These are phyloP conservation scores for Jamesozyma jinghongensis DNA, from an alignment of 805 yeast genomes.

Conservation along the genomic window DNA sequence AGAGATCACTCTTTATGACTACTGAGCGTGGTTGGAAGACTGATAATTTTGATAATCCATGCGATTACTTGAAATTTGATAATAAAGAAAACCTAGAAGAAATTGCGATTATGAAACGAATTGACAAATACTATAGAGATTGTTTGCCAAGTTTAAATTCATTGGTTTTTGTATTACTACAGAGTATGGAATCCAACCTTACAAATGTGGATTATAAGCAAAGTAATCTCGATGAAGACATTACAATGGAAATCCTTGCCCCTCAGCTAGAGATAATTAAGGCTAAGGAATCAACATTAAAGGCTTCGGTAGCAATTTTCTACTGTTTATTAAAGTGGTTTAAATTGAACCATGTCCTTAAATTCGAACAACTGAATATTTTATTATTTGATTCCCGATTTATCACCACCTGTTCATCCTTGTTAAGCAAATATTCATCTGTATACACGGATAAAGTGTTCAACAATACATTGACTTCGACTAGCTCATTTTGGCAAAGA, in stretches of 20 bases:
- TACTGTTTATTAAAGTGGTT: conserved; percentile 62
- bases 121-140: conserved; percentile 50
- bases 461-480: conserved; percentile 15
- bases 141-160: conserved; percentile 52
- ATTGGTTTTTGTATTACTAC: conserved; percentile 53
- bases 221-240: conserved; percentile 8
- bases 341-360: conserved; percentile 65
- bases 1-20: conserved; percentile 58
- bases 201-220: conserved; percentile 19
- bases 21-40: conserved; percentile 59
- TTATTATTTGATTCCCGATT: conserved; percentile 66
- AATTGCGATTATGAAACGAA: conserved; percentile 35
- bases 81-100: conserved; percentile 22
- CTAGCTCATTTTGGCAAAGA: conserved; percentile 24
- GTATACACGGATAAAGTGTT: conserved; percentile 27
- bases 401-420: conserved; percentile 21
- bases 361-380: conserved; percentile 64
- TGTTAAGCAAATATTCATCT: conserved; percentile 23
- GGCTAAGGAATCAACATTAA: conserved; percentile 54
- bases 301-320: conserved; percentile 48
- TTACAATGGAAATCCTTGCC: conserved; percentile 7
- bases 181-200: conserved; percentile 49
- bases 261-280: conserved; percentile 44
- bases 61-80: conserved; percentile 20
- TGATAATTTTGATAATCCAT: conserved; percentile 16